These are phyloP conservation scores for Ensete glaucum DNA, from an alignment of 176 grass and related monocot genomes.

Conservation along the genomic window DNA sequence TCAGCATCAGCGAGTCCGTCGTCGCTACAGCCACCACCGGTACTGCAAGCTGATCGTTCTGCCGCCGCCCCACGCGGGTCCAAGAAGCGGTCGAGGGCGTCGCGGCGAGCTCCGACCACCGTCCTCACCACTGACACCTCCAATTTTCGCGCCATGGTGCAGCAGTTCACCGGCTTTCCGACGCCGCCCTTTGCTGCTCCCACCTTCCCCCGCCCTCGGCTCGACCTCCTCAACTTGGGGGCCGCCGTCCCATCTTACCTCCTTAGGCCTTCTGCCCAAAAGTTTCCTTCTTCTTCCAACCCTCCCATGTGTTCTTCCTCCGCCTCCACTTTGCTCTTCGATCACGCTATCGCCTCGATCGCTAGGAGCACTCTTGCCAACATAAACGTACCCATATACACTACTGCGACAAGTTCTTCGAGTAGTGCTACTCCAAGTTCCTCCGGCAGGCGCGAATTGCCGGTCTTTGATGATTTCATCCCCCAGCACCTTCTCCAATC, in stretches of 20 bases:
- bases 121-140: constrained; percentile 76
- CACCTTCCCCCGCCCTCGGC: constrained; percentile 31
- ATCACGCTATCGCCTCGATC: constrained; percentile 27
- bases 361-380: constrained; percentile 11
- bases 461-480: neutral
- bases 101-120: constrained; percentile 67
- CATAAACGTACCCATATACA: neutral
- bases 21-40: neutral
- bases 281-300: constrained; percentile 11
- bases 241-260: constrained; percentile 22
- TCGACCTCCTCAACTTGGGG: constrained; percentile 28
- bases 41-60: neutral
- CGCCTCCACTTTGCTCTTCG: constrained; percentile 18
- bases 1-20: constrained; percentile 5
- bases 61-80: constrained; percentile 28
- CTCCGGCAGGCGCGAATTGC: neutral
- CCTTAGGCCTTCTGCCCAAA: constrained; percentile 24
- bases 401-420: neutral
- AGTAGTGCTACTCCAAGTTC: neutral
- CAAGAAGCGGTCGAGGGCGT: constrained; percentile 78
- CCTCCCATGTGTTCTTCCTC: neutral
- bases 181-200: constrained; percentile 49
- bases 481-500: neutral
- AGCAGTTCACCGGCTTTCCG: constrained; percentile 93
- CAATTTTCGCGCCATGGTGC: constrained; percentile 95